Base-by-base conservation (phyloP, 1,284 basidiomycete genomes). In the Ustilago sp. region DNA sequence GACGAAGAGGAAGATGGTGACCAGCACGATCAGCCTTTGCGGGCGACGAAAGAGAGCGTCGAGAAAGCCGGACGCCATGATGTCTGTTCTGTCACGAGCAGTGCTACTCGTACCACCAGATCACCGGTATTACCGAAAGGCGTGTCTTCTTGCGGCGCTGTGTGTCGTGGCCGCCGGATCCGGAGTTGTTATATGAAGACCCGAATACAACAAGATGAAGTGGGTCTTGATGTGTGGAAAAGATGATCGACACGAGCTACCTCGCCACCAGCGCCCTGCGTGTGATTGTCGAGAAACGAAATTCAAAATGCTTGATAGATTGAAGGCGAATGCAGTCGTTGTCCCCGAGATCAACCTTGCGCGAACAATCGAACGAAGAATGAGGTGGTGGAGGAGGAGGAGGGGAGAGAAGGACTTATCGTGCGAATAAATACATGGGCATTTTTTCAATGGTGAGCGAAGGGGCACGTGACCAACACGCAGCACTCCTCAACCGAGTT, bases 21-120 rank as follows among this genome's bases (percentile, higher is more conserved):
- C 73, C 54, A 83, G 70, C 59, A 71, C 45, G 31, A 83, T 68
- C 34, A 83, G 63, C 61, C 81, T 68, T 68, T 81, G 80, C 34
- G 81, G 81, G 38, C 80, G 63, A 39, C 81, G 74, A 19, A 76
- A 65, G 36, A 81, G 69, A 3, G 67, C 67, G 28, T 81, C 81
- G 52, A 82, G 65, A 43, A 81, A 73, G 19, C 61, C 70, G 8
- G 75, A 56, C 39, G 63, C 74, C 77, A 77, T 77, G 43, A 9
- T 64, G 31, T 50, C 45, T 4, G 23, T 31, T 19, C 13, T 50
- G 7, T 31, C 4, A 32, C 48, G 28, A 50, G 48, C 23, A 32
- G 28, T 15, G 4, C 4, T 5, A 39, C 28, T 54, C 28, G 35
- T 50, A 19, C 34, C 12, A 36, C 48, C 28, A 23, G 45, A 23